phyloP scores from a whole-genome alignment of 331 rosid species.

The Pyracantha coccinea region DNA sequence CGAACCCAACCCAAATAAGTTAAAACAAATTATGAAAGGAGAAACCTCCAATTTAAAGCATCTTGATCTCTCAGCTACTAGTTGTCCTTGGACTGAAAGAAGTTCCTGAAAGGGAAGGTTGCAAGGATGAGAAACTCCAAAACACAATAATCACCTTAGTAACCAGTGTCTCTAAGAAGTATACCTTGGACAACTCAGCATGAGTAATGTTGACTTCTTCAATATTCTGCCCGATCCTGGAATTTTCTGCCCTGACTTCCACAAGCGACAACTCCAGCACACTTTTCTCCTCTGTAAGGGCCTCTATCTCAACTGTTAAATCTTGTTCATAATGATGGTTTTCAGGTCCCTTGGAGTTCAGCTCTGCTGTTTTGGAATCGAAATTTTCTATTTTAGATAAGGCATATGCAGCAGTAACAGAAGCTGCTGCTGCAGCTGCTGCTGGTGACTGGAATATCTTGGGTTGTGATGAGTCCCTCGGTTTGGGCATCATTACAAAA shows the following conservation, averaged over 20 bases:
- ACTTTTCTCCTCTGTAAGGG: constrained; percentile 51
- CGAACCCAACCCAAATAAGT: background rate
- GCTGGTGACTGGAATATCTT: constrained; percentile 96
- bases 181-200: constrained; percentile 86
- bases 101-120: constrained; percentile 61
- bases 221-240: constrained; percentile 51
- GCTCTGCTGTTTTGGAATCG: constrained; percentile 37
- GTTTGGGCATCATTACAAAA: constrained; percentile 81
- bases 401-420: constrained; percentile 96
- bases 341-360: constrained; percentile 32
- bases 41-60: constrained; percentile 88
- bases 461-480: constrained; percentile 45
- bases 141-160: background rate
- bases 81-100: constrained; percentile 84
- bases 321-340: constrained; percentile 29
- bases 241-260: constrained; percentile 55
- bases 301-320: constrained; percentile 26
- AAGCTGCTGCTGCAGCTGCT: constrained; percentile 97
- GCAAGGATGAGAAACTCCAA: constrained; percentile 12
- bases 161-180: constrained; percentile 1
- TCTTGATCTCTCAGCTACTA: constrained; percentile 91
- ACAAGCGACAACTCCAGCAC: constrained; percentile 47
- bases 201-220: constrained; percentile 65
- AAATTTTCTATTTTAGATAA: constrained; percentile 68
- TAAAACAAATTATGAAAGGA: constrained; percentile 2